These are phyloP conservation scores for Lagenidium giganteum DNA, from an alignment of 352 stramenopile genomes.

Conservation along the genomic window DNA sequence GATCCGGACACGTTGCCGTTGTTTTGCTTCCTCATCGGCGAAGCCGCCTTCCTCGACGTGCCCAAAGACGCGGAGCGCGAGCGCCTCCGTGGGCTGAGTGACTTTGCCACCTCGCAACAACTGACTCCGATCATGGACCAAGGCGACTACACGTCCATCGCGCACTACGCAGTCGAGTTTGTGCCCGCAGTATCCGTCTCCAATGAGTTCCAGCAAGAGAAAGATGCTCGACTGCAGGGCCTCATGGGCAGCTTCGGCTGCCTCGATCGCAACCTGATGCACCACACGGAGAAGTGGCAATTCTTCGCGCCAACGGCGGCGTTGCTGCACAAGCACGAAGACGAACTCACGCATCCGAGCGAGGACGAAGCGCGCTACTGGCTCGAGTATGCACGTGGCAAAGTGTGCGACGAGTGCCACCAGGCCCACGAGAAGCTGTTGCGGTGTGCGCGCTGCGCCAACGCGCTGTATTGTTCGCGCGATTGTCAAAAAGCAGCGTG, in stretches of 20 bases:
- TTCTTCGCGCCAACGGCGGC: constrained; percentile 56
- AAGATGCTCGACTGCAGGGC: constrained; percentile 29
- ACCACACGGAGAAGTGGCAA: constrained; percentile 81
- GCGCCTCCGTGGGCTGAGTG: constrained; percentile 53
- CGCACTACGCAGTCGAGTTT: constrained; percentile 78
- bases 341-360: constrained; percentile 34
- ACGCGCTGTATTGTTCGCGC: constrained; percentile 77
- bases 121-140: constrained; percentile 40
- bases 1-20: constrained; percentile 31
- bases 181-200: constrained; percentile 24
- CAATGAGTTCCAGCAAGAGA: constrained; percentile 17
- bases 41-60: constrained; percentile 55
- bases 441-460: constrained; percentile 55
- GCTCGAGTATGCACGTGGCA: constrained; percentile 47
- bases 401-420: constrained; percentile 68
- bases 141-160: constrained; percentile 41
- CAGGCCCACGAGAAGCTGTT: constrained; percentile 42
- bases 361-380: constrained; percentile 67
- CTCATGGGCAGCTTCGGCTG: constrained; percentile 75
- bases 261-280: constrained; percentile 75
- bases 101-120: constrained; percentile 76
- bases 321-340: no score
- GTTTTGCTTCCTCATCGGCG: constrained; percentile 64
- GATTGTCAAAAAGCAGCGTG: constrained; percentile 75
- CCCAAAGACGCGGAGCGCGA: constrained; percentile 46